Base-by-base conservation (phyloP, 1,139 yeast genomes). In the Torulaspora pretoriensis region DNA sequence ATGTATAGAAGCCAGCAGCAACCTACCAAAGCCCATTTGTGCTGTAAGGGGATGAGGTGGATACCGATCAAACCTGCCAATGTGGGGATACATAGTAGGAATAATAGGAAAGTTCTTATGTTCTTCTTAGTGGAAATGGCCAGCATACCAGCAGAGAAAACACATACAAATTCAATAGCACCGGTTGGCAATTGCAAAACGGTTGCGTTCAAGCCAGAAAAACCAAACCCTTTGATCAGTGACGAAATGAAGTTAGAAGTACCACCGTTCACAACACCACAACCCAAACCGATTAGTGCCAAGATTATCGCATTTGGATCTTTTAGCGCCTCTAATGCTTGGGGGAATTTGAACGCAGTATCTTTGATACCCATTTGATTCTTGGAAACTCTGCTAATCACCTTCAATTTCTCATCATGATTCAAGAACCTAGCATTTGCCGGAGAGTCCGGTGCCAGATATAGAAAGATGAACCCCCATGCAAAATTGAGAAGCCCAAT, bases 321-420 rank as follows among this genome's bases (percentile, higher is more conserved):
- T 26, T 46, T 25, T 31, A 69, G 49, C 0, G 71, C 71, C 51
- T 71, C 75, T 30, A 57, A 57, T 32, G 77, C 65, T 54, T 79
- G 84, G 38, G 70, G 57, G 56, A 55, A 60, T 52, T 77, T 76
- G 63, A 71, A 72, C 48, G 69, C 69, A 50, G 64, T 65, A 57
- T 72, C 73, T 38, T 79, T 81, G 47, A 77, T 72, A 43, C 84
- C 84, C 51, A 79, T 74, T 29, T 73, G 67, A 43, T 76, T 76
- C 35, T 73, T 67, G 9, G 73, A 72, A 13, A 51, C 54, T 24
- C 53, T 46, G 23, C 50, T 47, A 49, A 75, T 64, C 54, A 71
- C 62, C 63, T 70, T 73, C 23, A 50, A 33, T 29, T 42, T 51
- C 50, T 80, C 83, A 30, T 70, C 69, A 7, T 68, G 72, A 8